Evolutionary conservation across 768 basidiomycete species (phyloP).

Genomic region (Termitomyces sp.): DNA sequence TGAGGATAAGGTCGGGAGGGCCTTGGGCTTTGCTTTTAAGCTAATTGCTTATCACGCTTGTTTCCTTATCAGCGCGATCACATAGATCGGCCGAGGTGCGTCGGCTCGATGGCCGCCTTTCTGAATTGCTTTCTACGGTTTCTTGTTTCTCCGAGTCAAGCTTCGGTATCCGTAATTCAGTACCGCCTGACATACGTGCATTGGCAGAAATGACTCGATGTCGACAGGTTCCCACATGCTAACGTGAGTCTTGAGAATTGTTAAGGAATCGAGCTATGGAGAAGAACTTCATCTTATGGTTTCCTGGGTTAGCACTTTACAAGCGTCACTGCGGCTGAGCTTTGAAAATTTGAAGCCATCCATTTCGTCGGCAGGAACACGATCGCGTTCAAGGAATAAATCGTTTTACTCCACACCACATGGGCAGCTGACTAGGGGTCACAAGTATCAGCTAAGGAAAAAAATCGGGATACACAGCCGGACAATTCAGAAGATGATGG

Average conservation of each 20-base stretch:
- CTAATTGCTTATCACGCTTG: background rate
- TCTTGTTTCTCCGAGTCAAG: background rate
- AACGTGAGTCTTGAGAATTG: background rate
- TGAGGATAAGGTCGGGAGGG: background rate
- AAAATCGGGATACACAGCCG: background rate
- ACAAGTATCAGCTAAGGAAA: background rate
- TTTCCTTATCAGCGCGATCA: slow-evolving; percentile 1
- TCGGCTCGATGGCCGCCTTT: slow-evolving; percentile 1
- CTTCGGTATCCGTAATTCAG: background rate
- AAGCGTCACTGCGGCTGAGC: background rate
- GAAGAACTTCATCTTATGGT: background rate
- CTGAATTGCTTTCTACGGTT: background rate
- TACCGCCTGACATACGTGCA: background rate
- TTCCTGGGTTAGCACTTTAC: background rate
- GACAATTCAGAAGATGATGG: background rate
- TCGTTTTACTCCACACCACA: background rate
- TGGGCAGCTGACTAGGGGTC: background rate
- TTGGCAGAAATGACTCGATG: slow-evolving; percentile 1
- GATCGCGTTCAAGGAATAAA: background rate
- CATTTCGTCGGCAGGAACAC: background rate
- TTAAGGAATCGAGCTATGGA: background rate
- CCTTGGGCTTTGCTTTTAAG: background rate
- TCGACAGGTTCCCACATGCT: background rate
- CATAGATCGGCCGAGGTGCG: background rate
- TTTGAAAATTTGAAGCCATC: background rate